Base-by-base conservation (phyloP, 306 rosid genomes). In the Ormosia emarginata region DNA sequence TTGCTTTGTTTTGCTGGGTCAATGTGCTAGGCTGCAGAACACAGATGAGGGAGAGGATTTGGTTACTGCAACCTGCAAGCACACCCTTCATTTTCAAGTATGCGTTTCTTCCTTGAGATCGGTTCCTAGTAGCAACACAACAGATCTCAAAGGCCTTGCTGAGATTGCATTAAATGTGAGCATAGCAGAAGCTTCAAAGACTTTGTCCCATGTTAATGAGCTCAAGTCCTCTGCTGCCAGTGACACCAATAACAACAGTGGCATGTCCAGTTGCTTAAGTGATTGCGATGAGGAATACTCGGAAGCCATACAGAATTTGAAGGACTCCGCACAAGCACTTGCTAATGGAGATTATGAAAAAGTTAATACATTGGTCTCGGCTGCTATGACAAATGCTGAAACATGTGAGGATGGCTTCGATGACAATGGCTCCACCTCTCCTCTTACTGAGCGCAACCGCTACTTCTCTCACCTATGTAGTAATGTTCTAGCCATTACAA, bases 311-410 rank as follows among this genome's bases (percentile, higher is more conserved):
- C 63, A 67, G 61, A 78, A 85, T 37, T 50, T 81, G 72, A 29
- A 67, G 53, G 79, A 81, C 9, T 59, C 86, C n/a, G 52, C 13
- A 11, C 7, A 67, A 33, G 77, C 84, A 65, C 79, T 85, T 71
- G 66, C 7, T 3, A 24, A 78, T 76, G 82, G 64, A 62, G 79
- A 83, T 14, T 81, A 67, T 59, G 81, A 67, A n/a, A 3, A 8
- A 36, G 55, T 82, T 8, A 75, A 73, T 17, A 15, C 44, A 2
- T 66, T 85, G 68, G 79, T 85, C 12, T 53, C 84, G 1, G 86
- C 81, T 40, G 88, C 85, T 8, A 81, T 85, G 84, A 78, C 88
- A 10, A 86, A 85, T 85, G 63, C 86, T 39, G 84, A 81, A 64
- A 85, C 88, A 24, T 85, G 88, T 40, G 81, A 82, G 39, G 81